phyloP scores from a whole-genome alignment of 2,329 filamentous ascomycete species.

The Fusarium haematococcum region DNA sequence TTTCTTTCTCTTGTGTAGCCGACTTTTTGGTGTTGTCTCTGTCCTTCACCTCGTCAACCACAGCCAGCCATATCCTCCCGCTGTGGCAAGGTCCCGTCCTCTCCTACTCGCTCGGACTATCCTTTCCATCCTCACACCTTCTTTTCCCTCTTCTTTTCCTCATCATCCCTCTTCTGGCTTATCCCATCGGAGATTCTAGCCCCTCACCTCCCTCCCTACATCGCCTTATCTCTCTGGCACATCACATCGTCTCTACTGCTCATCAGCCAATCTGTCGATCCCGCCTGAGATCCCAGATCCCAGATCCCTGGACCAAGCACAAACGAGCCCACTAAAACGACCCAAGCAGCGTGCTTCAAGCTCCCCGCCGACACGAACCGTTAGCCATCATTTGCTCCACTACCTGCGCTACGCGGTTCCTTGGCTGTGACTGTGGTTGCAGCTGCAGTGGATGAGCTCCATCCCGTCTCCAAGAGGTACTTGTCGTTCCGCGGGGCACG shows the following conservation, averaged over 20 bases:
- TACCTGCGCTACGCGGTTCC: conserved; percentile 35
- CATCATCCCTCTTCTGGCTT: conserved; percentile 6
- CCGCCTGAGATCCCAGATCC: conserved; percentile 38
- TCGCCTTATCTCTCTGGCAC: conserved; percentile 32
- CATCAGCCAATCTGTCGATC: conserved; percentile 36
- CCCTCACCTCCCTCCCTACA: conserved; percentile 22
- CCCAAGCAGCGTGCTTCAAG: conserved; percentile 28
- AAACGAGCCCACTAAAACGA: conserved; percentile 35
- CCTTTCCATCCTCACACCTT: conserved; percentile 4
- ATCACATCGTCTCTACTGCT: conserved; percentile 11
- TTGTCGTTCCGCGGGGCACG: conserved; percentile 45
- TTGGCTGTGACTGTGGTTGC: conserved; percentile 38
- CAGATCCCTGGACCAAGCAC: conserved; percentile 34
- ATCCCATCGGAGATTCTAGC: conserved; percentile 12
- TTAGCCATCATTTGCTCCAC: conserved; percentile 38
- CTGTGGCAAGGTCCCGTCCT: background rate
- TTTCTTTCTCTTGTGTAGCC: background rate
- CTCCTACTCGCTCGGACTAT: conserved; percentile 6
- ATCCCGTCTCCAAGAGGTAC: conserved; percentile 1
- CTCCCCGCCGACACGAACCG: conserved; percentile 34
- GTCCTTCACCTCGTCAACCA: conserved; percentile 35
- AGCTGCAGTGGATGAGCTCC: conserved; percentile 36
- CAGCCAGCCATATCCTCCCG: background rate
- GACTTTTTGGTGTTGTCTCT: conserved; percentile 7
- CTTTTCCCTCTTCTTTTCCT: background rate